Percentiles rank a stretch among this genome's conserved stretches.
Evolutionary conservation across 768 basidiomycete genomes (phyloP).

Genomic region (Lanmaoa pseudosensibilis): DNA sequence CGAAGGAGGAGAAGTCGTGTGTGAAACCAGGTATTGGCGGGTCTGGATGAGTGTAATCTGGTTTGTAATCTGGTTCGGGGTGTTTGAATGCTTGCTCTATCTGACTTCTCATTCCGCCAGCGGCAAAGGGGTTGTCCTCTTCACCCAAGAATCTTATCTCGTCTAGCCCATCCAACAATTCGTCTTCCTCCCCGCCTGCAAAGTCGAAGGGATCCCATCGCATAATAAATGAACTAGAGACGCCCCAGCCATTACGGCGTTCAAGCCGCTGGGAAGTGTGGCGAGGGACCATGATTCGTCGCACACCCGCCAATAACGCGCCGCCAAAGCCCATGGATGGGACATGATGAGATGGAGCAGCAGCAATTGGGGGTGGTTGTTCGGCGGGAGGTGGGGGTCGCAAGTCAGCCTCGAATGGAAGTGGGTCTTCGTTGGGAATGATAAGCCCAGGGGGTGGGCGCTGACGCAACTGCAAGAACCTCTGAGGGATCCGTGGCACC

Average conservation of each 20-base stretch:
- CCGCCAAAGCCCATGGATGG: constrained; percentile 69
- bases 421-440: constrained; percentile 49
- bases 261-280: constrained; percentile 11
- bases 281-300: constrained; percentile 26
- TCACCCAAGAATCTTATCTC: constrained; percentile 22
- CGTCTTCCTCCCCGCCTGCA: constrained; percentile 11
- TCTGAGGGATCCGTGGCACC: constrained; percentile 49
- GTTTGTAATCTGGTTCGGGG: constrained; percentile 47
- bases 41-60: constrained; percentile 64
- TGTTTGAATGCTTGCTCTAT: constrained; percentile 27
- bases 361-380: constrained; percentile 35
- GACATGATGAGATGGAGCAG: constrained; percentile 52
- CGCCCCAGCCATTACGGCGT: constrained; percentile 21
- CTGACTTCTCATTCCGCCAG: constrained; percentile 19
- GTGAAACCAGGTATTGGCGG: constrained; percentile 62
- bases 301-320: constrained; percentile 49
- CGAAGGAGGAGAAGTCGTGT: constrained; percentile 55
- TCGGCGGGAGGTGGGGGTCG: constrained; percentile 19
- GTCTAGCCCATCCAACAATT: constrained; percentile 16
- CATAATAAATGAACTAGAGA: constrained; percentile 30
- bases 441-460: constrained; percentile 44
- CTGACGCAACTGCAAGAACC: constrained; percentile 41
- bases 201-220: constrained; percentile 33
- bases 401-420: constrained; percentile 49
- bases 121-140: constrained; percentile 3